A percentile compares a stretch with the other conserved stretches of the same genome.
Conservation (phyloP, 2,329 filamentous ascomycete genomes). For the Sclerotinia subarctica region DNA sequence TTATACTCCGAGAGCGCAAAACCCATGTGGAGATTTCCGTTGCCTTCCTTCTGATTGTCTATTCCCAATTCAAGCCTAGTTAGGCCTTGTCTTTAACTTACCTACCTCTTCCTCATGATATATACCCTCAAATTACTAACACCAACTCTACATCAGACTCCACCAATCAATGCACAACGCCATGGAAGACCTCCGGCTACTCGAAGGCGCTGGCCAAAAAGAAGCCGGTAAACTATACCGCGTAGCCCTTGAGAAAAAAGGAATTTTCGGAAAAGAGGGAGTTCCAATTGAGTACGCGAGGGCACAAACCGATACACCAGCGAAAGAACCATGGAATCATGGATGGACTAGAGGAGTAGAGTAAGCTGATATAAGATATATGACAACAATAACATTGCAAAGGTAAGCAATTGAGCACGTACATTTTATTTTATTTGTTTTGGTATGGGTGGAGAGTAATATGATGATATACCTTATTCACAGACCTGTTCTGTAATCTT, state of each 20-base stretch:
- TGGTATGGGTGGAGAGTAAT: slow-evolving; percentile 37
- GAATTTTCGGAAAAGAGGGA: slow-evolving; percentile 65
- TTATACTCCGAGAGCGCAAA: slow-evolving; percentile 18
- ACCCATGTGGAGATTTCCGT: slow-evolving; percentile 18
- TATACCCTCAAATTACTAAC: neutral
- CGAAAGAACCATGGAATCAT: slow-evolving; percentile 85
- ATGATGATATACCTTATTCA: slow-evolving; percentile 73
- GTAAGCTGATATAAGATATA: neutral
- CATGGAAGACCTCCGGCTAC: slow-evolving; percentile 75
- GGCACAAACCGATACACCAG: slow-evolving; percentile 79
- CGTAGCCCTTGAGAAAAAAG: slow-evolving; percentile 87
- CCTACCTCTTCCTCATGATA: neutral
- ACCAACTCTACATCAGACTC: slow-evolving; percentile 41
- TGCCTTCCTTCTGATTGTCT: slow-evolving; percentile 19
- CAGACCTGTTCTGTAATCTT: slow-evolving; percentile 78
- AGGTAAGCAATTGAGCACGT: neutral
- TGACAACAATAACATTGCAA: neutral
- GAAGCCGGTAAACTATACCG: slow-evolving; percentile 75
- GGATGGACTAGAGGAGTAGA: slow-evolving; percentile 66
- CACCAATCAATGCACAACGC: slow-evolving; percentile 81
- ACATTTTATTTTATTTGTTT: slow-evolving; percentile 23
- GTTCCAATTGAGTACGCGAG: slow-evolving; percentile 91
- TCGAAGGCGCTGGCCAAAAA: slow-evolving; percentile 51
- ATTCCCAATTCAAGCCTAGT: neutral
- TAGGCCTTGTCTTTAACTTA: neutral